Percentiles rank a stretch among this genome's conserved stretches.
phyloP scores from a whole-genome alignment of 2,329 filamentous ascomycete genomes.

The Chrysoporthe puriensis region DNA sequence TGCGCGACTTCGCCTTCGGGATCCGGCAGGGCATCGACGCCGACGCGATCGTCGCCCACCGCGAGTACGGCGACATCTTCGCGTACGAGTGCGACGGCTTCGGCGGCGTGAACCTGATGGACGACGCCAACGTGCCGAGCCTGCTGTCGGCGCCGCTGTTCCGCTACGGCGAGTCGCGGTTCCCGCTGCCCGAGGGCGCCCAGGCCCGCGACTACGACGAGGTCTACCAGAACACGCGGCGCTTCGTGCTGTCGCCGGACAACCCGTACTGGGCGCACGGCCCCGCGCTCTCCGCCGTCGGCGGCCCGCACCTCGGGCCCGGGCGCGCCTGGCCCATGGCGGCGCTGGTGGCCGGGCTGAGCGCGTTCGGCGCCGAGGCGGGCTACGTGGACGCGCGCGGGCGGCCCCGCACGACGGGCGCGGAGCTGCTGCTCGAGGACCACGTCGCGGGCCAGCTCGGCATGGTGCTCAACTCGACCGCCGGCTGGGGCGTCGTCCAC shows the following conservation, averaged over 20 bases:
- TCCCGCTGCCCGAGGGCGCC: slow-evolving; percentile 9
- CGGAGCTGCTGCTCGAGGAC: slow-evolving; percentile 28
- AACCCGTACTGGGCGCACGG: slow-evolving; percentile 81
- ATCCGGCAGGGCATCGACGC: slow-evolving; percentile 71
- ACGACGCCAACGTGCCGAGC: slow-evolving; percentile 72
- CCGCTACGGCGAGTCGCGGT: slow-evolving; percentile 48
- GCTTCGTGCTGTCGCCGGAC: slow-evolving; percentile 73
- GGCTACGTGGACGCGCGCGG: slow-evolving; percentile 34
- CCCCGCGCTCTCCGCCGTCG: slow-evolving; percentile 70
- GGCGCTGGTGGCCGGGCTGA: slow-evolving; percentile 56
- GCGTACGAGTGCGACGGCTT: slow-evolving; percentile 80
- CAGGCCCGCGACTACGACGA: slow-evolving; percentile 53
- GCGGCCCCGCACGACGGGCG: slow-evolving; percentile 32
- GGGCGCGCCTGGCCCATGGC: slow-evolving; percentile 62
- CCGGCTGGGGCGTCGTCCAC: slow-evolving; percentile 50
- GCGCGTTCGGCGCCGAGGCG: slow-evolving; percentile 40
- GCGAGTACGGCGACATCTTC: slow-evolving; percentile 69
- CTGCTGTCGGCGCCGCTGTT: slow-evolving; percentile 68
- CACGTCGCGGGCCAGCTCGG: slow-evolving; percentile 41
- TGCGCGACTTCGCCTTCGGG: slow-evolving; percentile 61
- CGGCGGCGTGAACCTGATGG: slow-evolving; percentile 68
- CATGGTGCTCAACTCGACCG: slow-evolving; percentile 46
- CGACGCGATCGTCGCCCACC: slow-evolving; percentile 68
- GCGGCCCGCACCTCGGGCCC: slow-evolving; percentile 68
- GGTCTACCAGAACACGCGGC: slow-evolving; percentile 78